phyloP scores from a whole-genome alignment of 345 rosid species.

The Durio zibethinus region DNA sequence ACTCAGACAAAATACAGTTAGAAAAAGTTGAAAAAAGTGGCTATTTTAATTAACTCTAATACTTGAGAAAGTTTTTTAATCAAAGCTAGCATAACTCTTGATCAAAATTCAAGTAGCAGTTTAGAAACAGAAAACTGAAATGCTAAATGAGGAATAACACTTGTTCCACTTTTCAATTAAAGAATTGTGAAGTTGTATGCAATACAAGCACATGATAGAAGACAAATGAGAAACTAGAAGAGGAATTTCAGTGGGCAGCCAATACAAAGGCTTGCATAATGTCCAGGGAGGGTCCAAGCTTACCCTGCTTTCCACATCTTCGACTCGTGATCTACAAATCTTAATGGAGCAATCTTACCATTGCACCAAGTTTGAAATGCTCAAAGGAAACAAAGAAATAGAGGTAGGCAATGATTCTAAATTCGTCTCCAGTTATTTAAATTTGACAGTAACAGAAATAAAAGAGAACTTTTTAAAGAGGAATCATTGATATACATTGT shows the following conservation, averaged over 20 bases:
- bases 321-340: neutral
- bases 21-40: neutral
- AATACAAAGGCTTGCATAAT: neutral
- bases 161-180: neutral
- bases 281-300: neutral
- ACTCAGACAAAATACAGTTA: neutral
- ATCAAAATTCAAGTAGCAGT: neutral
- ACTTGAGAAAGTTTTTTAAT: neutral
- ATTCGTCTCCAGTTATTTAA: neutral
- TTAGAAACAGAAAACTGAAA: neutral
- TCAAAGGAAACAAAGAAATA: neutral
- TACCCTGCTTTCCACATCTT: neutral
- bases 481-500: neutral
- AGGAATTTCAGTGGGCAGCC: neutral
- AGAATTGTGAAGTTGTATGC: neutral
- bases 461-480: neutral
- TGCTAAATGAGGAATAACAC: neutral
- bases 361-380: neutral
- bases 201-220: neutral
- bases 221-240: neutral
- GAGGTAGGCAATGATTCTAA: neutral
- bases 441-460: neutral
- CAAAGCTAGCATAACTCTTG: neutral
- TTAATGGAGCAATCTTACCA: neutral
- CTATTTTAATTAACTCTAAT: constrained; percentile 1